Percentiles rank a stretch among this genome's conserved stretches.
These are phyloP conservation scores for Kluyveromyces marxianus DNA, from an alignment of 1,139 yeast genomes.

Conservation along the genomic window DNA sequence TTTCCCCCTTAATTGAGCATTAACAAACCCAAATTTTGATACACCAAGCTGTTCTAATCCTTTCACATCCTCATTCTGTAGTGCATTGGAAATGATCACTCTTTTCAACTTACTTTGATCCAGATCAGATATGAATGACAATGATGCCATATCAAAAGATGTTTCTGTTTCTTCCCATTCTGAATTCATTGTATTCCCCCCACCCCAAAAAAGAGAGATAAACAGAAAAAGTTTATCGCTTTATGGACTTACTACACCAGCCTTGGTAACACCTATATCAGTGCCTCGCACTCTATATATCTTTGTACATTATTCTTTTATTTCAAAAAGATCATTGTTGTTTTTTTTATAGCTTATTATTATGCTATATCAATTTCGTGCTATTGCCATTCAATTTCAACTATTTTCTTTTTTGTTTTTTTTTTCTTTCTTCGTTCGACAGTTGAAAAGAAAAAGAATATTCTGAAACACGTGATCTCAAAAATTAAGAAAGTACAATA, in stretches of 20 bases:
- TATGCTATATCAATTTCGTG: too few species aligned
- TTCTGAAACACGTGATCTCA: too few species aligned
- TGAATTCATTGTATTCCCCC: not conserved
- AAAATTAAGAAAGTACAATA: too few species aligned
- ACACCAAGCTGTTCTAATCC: slow-evolving; percentile 14
- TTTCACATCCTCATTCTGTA: not conserved
- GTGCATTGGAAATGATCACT: slow-evolving; percentile 2
- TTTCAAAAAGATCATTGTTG: too few species aligned
- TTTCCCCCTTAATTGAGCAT: slow-evolving; percentile 13
- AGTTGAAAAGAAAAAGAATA: too few species aligned
- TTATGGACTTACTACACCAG: too few species aligned
- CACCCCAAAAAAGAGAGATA: not conserved
- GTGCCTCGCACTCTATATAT: not conserved
- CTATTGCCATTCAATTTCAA: too few species aligned
- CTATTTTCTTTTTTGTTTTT: too few species aligned
- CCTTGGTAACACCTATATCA: too few species aligned
- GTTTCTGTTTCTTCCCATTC: slow-evolving; percentile 5
- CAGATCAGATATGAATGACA: slow-evolving; percentile 3
- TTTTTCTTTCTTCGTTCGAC: too few species aligned
- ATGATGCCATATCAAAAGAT: slow-evolving; percentile 4
- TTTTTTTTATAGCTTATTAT: too few species aligned
- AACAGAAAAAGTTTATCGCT: not conserved
- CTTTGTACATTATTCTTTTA: too few species aligned
- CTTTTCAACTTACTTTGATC: slow-evolving; percentile 5
- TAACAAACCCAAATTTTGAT: slow-evolving; percentile 22